phyloP scores from a whole-genome alignment of 2,329 filamentous ascomycete genomes.

The Aspergillus sp. region DNA sequence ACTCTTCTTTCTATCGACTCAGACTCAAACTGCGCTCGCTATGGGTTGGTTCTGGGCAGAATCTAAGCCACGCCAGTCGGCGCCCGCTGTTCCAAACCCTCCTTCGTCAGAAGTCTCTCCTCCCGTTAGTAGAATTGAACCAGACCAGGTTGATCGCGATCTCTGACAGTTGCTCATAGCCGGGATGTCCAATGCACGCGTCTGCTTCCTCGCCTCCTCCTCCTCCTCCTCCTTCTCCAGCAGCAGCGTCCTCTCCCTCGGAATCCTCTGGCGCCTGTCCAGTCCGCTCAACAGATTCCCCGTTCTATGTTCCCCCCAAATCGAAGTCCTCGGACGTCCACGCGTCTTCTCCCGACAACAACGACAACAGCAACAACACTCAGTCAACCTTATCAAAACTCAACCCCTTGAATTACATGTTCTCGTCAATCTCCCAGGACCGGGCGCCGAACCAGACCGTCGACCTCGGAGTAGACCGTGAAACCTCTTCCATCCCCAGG shows the following conservation, averaged over 20 bases:
- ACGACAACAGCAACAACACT: constrained; percentile 9
- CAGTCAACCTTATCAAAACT: constrained; percentile 62
- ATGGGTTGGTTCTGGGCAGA: constrained; percentile 76
- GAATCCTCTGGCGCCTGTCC: constrained; percentile 44
- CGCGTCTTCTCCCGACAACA: constrained; percentile 24
- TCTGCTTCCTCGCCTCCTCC: constrained; percentile 31
- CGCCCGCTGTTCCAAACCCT: constrained; percentile 48
- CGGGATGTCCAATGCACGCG: constrained; percentile 69
- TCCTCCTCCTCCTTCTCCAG: constrained; percentile 16
- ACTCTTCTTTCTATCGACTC: neutral
- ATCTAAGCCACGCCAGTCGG: constrained; percentile 37
- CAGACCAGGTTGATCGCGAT: neutral
- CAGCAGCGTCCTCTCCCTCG: constrained; percentile 28
- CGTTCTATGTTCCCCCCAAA: constrained; percentile 44
- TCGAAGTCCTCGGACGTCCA: constrained; percentile 30
- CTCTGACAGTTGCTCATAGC: constrained; percentile 46
- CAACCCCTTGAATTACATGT: constrained; percentile 95
- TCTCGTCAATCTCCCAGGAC: constrained; percentile 76
- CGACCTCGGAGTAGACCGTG: constrained; percentile 74
- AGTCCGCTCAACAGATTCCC: constrained; percentile 49
- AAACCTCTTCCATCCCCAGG: constrained; percentile 87
- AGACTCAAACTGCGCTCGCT: constrained; percentile 11
- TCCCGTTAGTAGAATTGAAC: constrained; percentile 48
- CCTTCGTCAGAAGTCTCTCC: constrained; percentile 50
- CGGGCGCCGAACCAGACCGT: constrained; percentile 71